Evolutionary conservation across 257 asterid species (phyloP), one percentile per base, ranked within the genome.

Genomic region (Solanum neorickii): DNA sequence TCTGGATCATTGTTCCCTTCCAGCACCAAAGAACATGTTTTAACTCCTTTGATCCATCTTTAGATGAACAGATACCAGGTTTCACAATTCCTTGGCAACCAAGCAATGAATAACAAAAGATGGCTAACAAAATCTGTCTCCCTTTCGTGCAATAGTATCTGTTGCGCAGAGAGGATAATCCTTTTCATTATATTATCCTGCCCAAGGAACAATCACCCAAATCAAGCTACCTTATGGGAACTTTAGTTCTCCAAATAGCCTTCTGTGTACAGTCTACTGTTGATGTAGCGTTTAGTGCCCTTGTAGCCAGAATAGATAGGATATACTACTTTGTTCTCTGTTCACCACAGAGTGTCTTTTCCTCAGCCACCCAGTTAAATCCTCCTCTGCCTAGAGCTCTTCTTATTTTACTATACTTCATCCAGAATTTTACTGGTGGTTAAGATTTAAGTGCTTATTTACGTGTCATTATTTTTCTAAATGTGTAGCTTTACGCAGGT

Each of bases 401-500:
- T 82, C 42, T 78, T 46, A 7, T 6, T 21, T 82, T 82, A 31
- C 25, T 31, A 16, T 82, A 31, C 85, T 29, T 49, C 69, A 29
- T 49, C 85, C 68, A 82, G 46, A 82, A 23, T 82, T 9, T 31
- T 27, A 80, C 68, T 20, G 27, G 20, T 49, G 85, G 41, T 49
- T 82, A 29, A 82, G 33, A 18, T 82, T 31, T 29, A 29, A 31
- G 46, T 46, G 86, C 76, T 86, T 75, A 85, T 41, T 29, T 78
- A 25, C 4, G 18, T 14, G 76, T 85, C 82, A 72, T 70, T 70
- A 25, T 73, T 70, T 86, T 70, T 85, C 87, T 85, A 31, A 70
- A 31, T 23, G 47, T 49, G 69, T 74, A 86, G 68, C 74, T 46
- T 87, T 87, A 77, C 83, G 83, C 95, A 97, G 99, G 95, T 96